A percentile compares a stretch with the other conserved stretches of the same genome.
phyloP scores from a whole-genome alignment of 352 stramenopile species.

The Elongisporangium anandrum region DNA sequence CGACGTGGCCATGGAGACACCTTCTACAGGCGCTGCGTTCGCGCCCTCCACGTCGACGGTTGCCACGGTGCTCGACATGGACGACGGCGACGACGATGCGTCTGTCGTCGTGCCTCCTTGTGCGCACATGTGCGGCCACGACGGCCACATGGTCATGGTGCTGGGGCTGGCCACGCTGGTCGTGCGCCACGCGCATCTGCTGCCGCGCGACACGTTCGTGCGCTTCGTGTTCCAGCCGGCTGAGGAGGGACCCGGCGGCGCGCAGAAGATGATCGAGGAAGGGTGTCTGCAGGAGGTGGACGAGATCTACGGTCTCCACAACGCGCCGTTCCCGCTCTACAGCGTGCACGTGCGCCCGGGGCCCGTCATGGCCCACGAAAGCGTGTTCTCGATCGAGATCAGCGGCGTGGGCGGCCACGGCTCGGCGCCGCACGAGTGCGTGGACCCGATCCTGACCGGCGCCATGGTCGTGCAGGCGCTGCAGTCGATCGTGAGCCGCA shows the following conservation, averaged over 20 bases:
- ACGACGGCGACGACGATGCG: constrained; percentile 21
- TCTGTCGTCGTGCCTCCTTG: constrained; percentile 22
- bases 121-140: constrained; percentile 94
- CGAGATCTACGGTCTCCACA: constrained; percentile 93
- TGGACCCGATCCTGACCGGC: constrained; percentile 91
- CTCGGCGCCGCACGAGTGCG: constrained; percentile 88
- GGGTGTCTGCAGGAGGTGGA: constrained; percentile 84
- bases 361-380: constrained; percentile 89
- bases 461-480: constrained; percentile 89
- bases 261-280: constrained; percentile 92
- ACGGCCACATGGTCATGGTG: constrained; percentile 94
- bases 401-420: constrained; percentile 92
- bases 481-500: constrained; percentile 91
- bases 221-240: constrained; percentile 96
- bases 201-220: constrained; percentile 77
- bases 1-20: constrained; percentile 16
- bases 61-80: constrained; percentile 8
- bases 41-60: constrained; percentile 13
- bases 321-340: constrained; percentile 86
- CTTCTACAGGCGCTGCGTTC: background rate
- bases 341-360: constrained; percentile 85
- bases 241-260: constrained; percentile 90
- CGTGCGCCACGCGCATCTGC: constrained; percentile 55
- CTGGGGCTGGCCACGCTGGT: constrained; percentile 86
- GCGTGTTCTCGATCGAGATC: constrained; percentile 92